These are phyloP conservation scores for Escallonia herrerae DNA, from an alignment of 129 eudicot species.

Conservation along the genomic window DNA sequence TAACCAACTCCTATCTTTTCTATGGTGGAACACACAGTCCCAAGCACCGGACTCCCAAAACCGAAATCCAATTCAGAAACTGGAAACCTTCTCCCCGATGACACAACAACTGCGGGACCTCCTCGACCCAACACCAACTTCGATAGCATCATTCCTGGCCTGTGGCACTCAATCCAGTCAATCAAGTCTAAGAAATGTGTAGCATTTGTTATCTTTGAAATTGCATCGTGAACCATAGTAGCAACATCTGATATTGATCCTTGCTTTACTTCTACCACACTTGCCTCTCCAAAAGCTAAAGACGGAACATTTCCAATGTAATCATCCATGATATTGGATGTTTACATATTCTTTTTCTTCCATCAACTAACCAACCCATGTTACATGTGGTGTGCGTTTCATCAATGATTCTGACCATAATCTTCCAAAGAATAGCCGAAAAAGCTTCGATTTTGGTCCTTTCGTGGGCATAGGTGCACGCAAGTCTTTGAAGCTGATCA, in stretches of 20 bases:
- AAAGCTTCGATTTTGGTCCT: constrained; percentile 26
- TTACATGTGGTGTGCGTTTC: constrained; percentile 7
- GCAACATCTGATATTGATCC: constrained; percentile 9
- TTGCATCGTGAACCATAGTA: constrained; percentile 11
- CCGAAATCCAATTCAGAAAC: constrained; percentile 24
- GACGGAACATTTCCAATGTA: constrained; percentile 25
- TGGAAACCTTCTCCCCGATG: constrained; percentile 24
- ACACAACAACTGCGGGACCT: constrained; percentile 20
- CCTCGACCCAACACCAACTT: constrained; percentile 20
- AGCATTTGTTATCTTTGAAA: constrained; percentile 8
- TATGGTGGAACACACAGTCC: constrained; percentile 22
- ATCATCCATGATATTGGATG: not conserved
- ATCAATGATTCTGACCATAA: constrained; percentile 8
- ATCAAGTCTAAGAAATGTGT: constrained; percentile 20
- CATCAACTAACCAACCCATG: constrained; percentile 25
- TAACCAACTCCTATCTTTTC: constrained; percentile 27
- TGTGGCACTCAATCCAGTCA: constrained; percentile 27
- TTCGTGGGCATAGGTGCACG: constrained; percentile 9
- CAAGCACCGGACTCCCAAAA: constrained; percentile 25
- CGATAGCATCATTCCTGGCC: constrained; percentile 22
- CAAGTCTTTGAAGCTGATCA: constrained; percentile 9
- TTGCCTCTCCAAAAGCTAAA: constrained; percentile 10
- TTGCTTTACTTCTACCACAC: not conserved
- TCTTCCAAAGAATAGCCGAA: constrained; percentile 21
- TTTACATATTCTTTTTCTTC: constrained; percentile 5